Conservation (phyloP, 345 rosid species). For the Diplotaxis tenuifolia region DNA sequence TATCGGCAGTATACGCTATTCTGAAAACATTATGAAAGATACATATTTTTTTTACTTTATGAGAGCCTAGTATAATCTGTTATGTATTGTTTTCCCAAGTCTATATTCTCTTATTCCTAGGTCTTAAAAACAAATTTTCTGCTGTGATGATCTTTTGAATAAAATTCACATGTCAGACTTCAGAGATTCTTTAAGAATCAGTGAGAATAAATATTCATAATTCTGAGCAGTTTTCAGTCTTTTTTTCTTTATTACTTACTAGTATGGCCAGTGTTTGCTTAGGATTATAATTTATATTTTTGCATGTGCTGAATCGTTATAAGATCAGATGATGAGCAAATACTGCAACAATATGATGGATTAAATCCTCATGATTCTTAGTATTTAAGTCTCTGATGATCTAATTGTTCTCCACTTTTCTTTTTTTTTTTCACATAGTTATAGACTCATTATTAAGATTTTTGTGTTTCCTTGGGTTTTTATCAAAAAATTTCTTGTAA, state of each 20-base stretch:
- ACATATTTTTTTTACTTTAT: neutral
- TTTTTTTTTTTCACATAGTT: neutral
- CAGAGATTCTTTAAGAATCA: constrained; percentile 29
- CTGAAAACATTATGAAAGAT: constrained; percentile 25
- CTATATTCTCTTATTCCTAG: neutral
- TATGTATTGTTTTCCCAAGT: neutral
- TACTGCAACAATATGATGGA: constrained; percentile 51
- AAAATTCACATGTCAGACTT: constrained; percentile 42
- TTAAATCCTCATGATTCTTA: constrained; percentile 36
- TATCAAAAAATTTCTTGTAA: neutral
- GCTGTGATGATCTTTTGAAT: constrained; percentile 38
- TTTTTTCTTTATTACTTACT: neutral
- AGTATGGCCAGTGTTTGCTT: neutral
- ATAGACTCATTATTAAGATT: too few species aligned
- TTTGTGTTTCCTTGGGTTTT: neutral
- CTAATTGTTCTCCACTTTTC: neutral
- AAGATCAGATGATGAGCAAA: constrained; percentile 38
- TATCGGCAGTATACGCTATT: constrained; percentile 37
- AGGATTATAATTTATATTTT: too few species aligned
- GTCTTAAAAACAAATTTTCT: neutral
- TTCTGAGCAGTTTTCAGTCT: neutral
- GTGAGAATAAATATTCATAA: neutral
- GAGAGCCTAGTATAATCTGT: constrained; percentile 8
- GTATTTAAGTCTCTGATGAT: constrained; percentile 47
- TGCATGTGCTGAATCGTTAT: neutral